phyloP scores from a whole-genome alignment of 1,284 basidiomycete species.

The Papiliotrema laurentii region DNA sequence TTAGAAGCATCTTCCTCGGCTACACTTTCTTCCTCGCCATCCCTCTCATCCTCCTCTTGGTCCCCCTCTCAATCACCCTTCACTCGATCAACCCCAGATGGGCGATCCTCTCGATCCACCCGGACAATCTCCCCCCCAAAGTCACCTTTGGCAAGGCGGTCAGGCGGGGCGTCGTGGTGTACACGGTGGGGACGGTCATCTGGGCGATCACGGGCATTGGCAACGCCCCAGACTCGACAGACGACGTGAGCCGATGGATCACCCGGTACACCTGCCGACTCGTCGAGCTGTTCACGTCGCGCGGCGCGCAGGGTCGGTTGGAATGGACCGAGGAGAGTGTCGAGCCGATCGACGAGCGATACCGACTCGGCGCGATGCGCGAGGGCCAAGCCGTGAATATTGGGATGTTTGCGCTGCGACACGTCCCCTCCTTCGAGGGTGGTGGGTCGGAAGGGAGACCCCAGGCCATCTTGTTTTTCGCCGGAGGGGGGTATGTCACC shows the following conservation, averaged over 20 bases:
- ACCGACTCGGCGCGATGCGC: neutral
- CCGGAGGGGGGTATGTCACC: constrained; percentile 19
- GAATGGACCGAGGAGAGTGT: neutral
- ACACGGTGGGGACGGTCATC: constrained; percentile 6
- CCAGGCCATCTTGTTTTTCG: constrained; percentile 11
- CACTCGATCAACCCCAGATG: neutral
- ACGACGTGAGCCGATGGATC: neutral
- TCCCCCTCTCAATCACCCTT: constrained; percentile 11
- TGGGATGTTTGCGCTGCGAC: neutral
- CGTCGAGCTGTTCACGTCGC: neutral
- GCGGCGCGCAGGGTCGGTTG: neutral
- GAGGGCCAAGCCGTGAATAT: neutral
- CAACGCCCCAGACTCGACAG: constrained; percentile 8
- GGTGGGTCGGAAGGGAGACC: neutral
- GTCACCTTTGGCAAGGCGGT: neutral
- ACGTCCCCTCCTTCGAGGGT: neutral
- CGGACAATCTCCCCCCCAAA: constrained; percentile 12
- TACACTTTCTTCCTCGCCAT: constrained; percentile 7
- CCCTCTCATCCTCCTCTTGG: constrained; percentile 8
- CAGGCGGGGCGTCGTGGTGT: constrained; percentile 5
- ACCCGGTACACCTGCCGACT: neutral
- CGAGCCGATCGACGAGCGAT: neutral
- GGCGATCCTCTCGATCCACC: constrained; percentile 9
- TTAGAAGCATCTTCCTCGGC: constrained; percentile 7
- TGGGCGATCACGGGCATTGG: constrained; percentile 16